A percentile compares a stretch with the other conserved stretches of the same genome.
Evolutionary conservation across 106 monocot species (phyloP).

Genomic region (Allium cepa): DNA sequence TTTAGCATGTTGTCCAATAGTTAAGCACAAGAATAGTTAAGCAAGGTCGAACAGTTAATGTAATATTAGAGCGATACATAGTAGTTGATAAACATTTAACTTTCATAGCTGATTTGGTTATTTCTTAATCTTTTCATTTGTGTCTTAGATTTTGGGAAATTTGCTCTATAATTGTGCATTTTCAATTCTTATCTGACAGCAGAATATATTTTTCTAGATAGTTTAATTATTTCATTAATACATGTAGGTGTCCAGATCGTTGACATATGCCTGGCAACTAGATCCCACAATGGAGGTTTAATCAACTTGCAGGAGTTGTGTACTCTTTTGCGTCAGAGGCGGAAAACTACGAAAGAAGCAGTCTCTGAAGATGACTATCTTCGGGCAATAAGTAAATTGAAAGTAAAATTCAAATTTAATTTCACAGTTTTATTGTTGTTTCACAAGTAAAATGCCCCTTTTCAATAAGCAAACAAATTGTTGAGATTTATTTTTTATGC

Average conservation of each 20-base stretch:
- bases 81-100: no score
- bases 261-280: constrained; percentile 87
- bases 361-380: constrained; percentile 94
- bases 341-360: constrained; percentile 64
- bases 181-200: not conserved
- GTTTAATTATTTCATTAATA: constrained; percentile 2
- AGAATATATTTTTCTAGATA: not conserved
- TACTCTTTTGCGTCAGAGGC: constrained; percentile 57
- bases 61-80: no score
- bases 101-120: no score
- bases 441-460: no score
- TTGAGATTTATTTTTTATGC: not conserved
- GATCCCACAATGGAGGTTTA: constrained; percentile 82
- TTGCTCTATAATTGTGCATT: not conserved
- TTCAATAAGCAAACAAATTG: no score
- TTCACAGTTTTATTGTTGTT: no score
- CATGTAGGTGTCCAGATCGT: constrained; percentile 88
- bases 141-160: no score
- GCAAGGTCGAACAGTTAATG: no score
- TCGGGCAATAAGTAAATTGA: constrained; percentile 92
- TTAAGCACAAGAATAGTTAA: no score
- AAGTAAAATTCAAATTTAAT: constrained; percentile 31
- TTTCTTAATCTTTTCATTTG: no score
- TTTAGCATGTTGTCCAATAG: no score
- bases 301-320: constrained; percentile 85